Evolutionary conservation across 2,329 filamentous ascomycete species (phyloP).

Genomic region (Mariannaea sp.): DNA sequence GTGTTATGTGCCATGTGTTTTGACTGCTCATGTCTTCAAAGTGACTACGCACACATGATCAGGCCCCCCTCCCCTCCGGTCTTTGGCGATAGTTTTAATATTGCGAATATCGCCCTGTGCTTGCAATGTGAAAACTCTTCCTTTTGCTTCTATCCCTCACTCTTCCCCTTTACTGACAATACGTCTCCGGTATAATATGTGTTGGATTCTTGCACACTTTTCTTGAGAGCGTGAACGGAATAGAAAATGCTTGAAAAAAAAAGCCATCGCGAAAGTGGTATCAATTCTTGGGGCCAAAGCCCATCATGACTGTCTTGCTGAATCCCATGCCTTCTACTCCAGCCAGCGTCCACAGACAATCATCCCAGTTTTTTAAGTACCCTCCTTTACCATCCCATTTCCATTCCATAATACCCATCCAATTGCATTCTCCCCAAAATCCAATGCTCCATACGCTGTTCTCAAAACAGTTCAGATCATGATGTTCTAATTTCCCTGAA

Average conservation of each 20-base stretch:
- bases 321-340: slow-evolving; percentile 16
- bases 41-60: too few relatives aligned
- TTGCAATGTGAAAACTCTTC: too few relatives aligned
- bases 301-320: slow-evolving; percentile 19
- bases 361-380: slow-evolving; percentile 12
- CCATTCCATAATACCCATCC: slow-evolving; percentile 2
- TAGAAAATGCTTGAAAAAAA: too few relatives aligned
- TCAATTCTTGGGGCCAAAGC: slow-evolving; percentile 31
- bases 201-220: too few relatives aligned
- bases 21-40: background rate
- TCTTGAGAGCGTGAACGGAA: too few relatives aligned
- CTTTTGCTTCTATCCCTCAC: too few relatives aligned
- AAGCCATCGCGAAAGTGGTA: slow-evolving; percentile 23
- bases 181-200: too few relatives aligned
- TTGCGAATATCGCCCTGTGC: too few relatives aligned
- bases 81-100: too few relatives aligned
- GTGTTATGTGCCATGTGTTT: background rate
- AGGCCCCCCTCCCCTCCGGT: too few relatives aligned
- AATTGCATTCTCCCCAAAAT: slow-evolving; percentile 7
- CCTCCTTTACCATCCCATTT: slow-evolving; percentile 10
- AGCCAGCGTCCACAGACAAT: slow-evolving; percentile 10
- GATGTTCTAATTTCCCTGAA: slow-evolving; percentile 4
- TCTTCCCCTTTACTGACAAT: too few relatives aligned
- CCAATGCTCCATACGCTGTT: slow-evolving; percentile 14
- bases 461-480: slow-evolving; percentile 3